phyloP scores from a whole-genome alignment of 768 basidiomycete species.

The Lactifluus echinatus region DNA sequence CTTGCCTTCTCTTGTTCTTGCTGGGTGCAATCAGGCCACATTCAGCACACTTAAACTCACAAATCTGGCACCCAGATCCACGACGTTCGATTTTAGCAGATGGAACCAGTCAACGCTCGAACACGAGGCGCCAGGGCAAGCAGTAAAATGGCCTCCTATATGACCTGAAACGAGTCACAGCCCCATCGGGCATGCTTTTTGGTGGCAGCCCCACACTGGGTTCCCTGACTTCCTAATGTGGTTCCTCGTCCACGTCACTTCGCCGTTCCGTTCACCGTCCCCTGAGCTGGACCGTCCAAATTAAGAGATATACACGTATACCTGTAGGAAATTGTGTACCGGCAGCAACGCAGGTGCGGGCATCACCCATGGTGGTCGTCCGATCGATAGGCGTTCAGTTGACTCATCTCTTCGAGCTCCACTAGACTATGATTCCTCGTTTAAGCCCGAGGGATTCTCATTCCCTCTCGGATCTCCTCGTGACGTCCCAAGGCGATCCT shows the following conservation, averaged over 20 bases:
- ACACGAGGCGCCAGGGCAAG: neutral
- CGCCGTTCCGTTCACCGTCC: too few species aligned
- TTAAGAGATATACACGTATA: neutral
- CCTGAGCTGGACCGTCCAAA: neutral
- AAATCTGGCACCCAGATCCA: neutral
- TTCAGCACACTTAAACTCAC: neutral
- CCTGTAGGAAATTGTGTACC: neutral
- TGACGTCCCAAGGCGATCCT: constrained; percentile 9
- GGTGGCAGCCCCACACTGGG: neutral
- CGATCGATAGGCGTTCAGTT: neutral
- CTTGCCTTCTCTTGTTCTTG: neutral
- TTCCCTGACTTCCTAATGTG: neutral
- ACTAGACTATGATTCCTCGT: neutral
- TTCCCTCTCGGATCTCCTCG: neutral
- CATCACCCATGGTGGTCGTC: neutral
- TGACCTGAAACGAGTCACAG: constrained; percentile 9
- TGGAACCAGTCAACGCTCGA: neutral
- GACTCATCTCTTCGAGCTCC: constrained; percentile 8
- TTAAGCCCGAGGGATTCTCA: neutral
- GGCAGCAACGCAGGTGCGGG: neutral
- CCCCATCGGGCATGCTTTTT: neutral
- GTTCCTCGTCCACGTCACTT: neutral
- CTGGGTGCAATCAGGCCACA: neutral
- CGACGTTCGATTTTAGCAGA: neutral
- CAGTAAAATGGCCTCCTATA: too few species aligned